phyloP scores from a whole-genome alignment of 2,329 filamentous ascomycete genomes.

The Bipolaris gigantea region DNA sequence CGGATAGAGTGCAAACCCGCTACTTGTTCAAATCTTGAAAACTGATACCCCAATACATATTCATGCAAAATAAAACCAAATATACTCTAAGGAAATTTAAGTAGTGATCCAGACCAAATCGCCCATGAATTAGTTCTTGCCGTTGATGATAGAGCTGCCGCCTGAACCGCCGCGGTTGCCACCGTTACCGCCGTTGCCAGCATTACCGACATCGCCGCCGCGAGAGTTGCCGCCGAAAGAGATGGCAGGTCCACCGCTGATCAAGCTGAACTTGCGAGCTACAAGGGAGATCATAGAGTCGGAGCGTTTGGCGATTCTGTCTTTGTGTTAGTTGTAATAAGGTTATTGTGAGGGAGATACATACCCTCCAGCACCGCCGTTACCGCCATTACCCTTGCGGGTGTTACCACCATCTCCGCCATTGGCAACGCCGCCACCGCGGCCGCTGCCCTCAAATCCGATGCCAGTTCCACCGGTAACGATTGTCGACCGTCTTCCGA shows the following conservation, averaged over 20 bases:
- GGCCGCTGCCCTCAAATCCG: background rate
- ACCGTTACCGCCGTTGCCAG: background rate
- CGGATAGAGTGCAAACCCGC: too few species aligned
- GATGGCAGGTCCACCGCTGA: background rate
- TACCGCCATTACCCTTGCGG: background rate
- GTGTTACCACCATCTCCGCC: background rate
- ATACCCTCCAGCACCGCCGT: background rate
- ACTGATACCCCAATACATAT: background rate
- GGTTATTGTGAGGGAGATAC: background rate
- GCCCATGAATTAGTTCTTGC: background rate
- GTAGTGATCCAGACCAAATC: background rate
- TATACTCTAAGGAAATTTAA: background rate
- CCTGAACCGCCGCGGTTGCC: background rate
- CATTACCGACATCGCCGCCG: background rate
- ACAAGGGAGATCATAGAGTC: background rate
- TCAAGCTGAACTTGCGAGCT: background rate
- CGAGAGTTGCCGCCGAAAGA: background rate
- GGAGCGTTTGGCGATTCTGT: background rate
- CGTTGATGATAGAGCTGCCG: background rate
- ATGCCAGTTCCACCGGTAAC: background rate
- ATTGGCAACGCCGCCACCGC: background rate
- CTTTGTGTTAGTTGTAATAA: background rate
- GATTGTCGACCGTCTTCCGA: background rate
- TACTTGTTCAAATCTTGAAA: too few species aligned
- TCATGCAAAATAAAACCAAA: background rate